phyloP scores from a whole-genome alignment of 177 flowering plant genomes.

The Vitis hybrid region DNA sequence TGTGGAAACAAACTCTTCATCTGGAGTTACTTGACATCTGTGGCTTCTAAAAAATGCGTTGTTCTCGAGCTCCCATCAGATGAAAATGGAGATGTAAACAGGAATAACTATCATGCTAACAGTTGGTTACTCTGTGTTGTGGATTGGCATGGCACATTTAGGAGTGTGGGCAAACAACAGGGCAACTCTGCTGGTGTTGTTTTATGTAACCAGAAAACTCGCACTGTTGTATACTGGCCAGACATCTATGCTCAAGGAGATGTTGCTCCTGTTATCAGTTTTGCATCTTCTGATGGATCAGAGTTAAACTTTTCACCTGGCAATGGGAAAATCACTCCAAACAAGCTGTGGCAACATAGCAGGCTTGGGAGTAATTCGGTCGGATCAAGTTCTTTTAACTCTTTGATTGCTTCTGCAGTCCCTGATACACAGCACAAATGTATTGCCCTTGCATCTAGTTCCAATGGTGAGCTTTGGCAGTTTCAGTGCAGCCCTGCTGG shows the following conservation, averaged over 20 bases:
- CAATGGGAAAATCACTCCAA: slow-evolving; percentile 29
- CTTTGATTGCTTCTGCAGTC: slow-evolving; percentile 66
- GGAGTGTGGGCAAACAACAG: slow-evolving; percentile 28
- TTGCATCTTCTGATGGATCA: slow-evolving; percentile 42
- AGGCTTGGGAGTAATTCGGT: slow-evolving; percentile 27
- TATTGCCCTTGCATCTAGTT: slow-evolving; percentile 67
- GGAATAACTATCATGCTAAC: slow-evolving; percentile 23
- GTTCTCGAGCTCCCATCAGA: slow-evolving; percentile 57
- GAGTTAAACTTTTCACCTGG: slow-evolving; percentile 27
- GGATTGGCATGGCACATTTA: slow-evolving; percentile 45
- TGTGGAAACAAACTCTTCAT: slow-evolving; percentile 63
- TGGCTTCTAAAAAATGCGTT: slow-evolving; percentile 57
- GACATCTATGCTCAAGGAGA: slow-evolving; percentile 47
- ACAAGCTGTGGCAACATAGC: slow-evolving; percentile 26
- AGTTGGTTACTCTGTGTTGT: slow-evolving; percentile 66
- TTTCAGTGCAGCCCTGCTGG: slow-evolving; percentile 60
- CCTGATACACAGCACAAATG: slow-evolving; percentile 36
- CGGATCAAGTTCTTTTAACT: slow-evolving; percentile 43
- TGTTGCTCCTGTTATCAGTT: slow-evolving; percentile 34
- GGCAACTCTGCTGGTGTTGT: slow-evolving; percentile 59
- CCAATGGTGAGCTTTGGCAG: slow-evolving; percentile 79
- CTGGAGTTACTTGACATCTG: slow-evolving; percentile 75
- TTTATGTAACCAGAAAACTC: slow-evolving; percentile 54
- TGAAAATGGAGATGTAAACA: slow-evolving; percentile 34
- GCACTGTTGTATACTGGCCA: slow-evolving; percentile 70